Percentiles rank a stretch among this genome's conserved stretches.
phyloP scores from a whole-genome alignment of 768 basidiomycete species.

The Lactifluus subvellereus region DNA sequence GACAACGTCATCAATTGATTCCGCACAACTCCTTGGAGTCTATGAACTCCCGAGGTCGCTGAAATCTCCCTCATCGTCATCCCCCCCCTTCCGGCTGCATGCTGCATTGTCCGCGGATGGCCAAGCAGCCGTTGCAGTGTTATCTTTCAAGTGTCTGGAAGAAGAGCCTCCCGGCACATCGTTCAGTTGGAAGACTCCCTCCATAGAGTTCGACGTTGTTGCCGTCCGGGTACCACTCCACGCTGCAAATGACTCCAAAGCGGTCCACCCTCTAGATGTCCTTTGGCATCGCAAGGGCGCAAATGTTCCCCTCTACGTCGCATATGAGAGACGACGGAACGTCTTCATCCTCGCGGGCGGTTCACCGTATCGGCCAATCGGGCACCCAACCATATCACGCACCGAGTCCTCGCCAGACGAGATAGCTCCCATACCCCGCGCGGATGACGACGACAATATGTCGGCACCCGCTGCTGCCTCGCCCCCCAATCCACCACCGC shows the following conservation, averaged over 20 bases:
- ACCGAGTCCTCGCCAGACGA: conserved; percentile 64
- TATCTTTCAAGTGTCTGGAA: conserved; percentile 51
- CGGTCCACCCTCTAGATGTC: conserved; percentile 41
- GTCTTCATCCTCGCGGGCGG: conserved; percentile 56
- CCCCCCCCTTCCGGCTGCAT: conserved; percentile 44
- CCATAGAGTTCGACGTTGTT: conserved; percentile 59
- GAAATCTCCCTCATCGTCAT: conserved; percentile 27
- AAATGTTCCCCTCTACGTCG: conserved; percentile 59
- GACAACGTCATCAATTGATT: conserved; percentile 35
- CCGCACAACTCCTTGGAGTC: conserved; percentile 44
- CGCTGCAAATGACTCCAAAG: conserved; percentile 32
- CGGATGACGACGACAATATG: conserved; percentile 37
- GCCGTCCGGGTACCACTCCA: conserved; percentile 48
- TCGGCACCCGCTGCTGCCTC: conserved; percentile 28
- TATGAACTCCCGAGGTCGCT: conserved; percentile 40
- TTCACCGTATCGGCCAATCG: conserved; percentile 45
- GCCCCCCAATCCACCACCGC: conserved; percentile 57
- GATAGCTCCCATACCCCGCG: conserved; percentile 60
- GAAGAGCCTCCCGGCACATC: background rate
- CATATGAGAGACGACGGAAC: conserved; percentile 41
- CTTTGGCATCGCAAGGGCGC: conserved; percentile 66
- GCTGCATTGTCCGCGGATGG: conserved; percentile 35
- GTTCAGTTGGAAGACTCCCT: conserved; percentile 25
- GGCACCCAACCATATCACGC: conserved; percentile 29
- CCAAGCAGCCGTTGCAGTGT: conserved; percentile 37